Evolutionary conservation across 75 land plant genomes (phyloP).

Genomic region (Sequoia sempervirens): DNA sequence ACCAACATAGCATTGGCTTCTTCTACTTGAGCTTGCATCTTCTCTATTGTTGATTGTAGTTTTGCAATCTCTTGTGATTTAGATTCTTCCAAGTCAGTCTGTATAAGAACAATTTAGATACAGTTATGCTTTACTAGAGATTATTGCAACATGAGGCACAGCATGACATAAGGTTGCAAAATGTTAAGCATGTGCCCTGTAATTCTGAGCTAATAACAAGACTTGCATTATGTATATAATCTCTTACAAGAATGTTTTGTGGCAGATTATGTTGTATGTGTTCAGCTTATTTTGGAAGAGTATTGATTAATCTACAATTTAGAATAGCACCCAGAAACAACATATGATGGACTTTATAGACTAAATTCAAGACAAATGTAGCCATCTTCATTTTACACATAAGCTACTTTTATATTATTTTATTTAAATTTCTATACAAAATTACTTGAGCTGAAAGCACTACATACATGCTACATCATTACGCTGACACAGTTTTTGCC

Average conservation of each 20-base stretch:
- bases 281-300: background rate
- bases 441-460: background rate
- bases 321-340: background rate
- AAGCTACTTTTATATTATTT: background rate
- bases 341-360: background rate
- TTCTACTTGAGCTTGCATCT: conserved; percentile 55
- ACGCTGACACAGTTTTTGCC: background rate
- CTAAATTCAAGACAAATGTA: background rate
- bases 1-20: conserved; percentile 57
- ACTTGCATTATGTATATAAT: background rate
- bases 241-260: background rate
- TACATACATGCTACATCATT: background rate
- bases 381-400: background rate
- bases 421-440: background rate
- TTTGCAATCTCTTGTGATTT: conserved; percentile 78
- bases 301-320: background rate
- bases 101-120: conserved; percentile 10
- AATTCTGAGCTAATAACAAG: background rate
- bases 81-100: conserved; percentile 87
- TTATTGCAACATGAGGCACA: background rate
- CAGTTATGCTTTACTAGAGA: background rate
- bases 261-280: background rate
- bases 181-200: background rate
- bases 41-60: conserved; percentile 59
- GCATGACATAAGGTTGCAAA: background rate